phyloP scores from a whole-genome alignment of 2,329 filamentous ascomycete species.

The Rutstroemia sp. region DNA sequence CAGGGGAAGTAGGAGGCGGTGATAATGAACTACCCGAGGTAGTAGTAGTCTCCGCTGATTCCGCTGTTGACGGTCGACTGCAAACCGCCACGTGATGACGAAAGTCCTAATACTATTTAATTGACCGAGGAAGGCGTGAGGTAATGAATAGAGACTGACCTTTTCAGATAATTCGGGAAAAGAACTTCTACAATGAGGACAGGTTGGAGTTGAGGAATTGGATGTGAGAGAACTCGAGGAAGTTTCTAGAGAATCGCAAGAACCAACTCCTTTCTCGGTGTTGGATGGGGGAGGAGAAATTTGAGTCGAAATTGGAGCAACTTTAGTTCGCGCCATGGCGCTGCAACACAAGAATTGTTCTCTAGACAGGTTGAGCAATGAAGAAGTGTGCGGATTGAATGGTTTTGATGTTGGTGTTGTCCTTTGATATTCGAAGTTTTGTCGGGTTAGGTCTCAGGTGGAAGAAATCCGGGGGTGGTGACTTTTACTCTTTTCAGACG shows the following conservation, averaged over 20 bases:
- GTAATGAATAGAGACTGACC: constrained; percentile 4
- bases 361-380: neutral
- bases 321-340: constrained; percentile 13
- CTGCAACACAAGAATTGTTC: neutral
- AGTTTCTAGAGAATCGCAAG: constrained; percentile 9
- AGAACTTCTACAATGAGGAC: constrained; percentile 9
- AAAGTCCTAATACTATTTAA: constrained; percentile 20
- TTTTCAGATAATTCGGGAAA: constrained; percentile 8
- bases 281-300: neutral
- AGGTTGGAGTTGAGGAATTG: constrained; percentile 6
- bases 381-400: neutral
- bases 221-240: constrained; percentile 8
- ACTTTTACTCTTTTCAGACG: neutral
- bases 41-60: constrained; percentile 12
- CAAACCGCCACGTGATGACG: constrained; percentile 25
- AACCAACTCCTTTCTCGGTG: constrained; percentile 5
- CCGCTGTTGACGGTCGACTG: constrained; percentile 16
- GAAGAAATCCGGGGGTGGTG: neutral
- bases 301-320: constrained; percentile 8
- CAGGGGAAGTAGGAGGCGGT: constrained; percentile 15
- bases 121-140: neutral
- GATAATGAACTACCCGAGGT: constrained; percentile 19
- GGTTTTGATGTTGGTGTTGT: too few species aligned
- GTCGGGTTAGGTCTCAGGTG: constrained; percentile 1
- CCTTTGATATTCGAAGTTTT: neutral